Conservation (phyloP, 2,329 filamentous ascomycete genomes). For the Fusarium setosum region DNA sequence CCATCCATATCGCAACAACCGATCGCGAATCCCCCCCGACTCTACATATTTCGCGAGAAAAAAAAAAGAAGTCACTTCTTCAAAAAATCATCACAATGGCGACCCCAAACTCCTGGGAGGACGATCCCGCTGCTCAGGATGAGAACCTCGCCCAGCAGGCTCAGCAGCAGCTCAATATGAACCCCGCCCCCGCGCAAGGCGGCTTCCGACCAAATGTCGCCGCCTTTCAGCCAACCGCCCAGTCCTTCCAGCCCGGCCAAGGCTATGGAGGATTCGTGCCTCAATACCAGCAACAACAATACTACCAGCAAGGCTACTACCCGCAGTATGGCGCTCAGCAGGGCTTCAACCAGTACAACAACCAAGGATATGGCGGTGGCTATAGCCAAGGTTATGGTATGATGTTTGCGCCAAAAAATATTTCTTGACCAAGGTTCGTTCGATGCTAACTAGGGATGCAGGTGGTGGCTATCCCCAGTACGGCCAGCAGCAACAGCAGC, state of each 20-base stretch:
- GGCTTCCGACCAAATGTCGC: slow-evolving; percentile 64
- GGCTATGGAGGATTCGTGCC: slow-evolving; percentile 69
- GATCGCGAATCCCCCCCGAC: slow-evolving; percentile 29
- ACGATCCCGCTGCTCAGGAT: slow-evolving; percentile 82
- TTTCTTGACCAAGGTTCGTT: slow-evolving; percentile 4
- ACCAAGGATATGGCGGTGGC: slow-evolving; percentile 63
- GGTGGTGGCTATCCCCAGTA: slow-evolving; percentile 66
- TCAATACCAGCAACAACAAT: slow-evolving; percentile 64
- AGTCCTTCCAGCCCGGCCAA: slow-evolving; percentile 79
- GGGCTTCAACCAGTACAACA: slow-evolving; percentile 64
- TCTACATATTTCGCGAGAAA: slow-evolving; percentile 16
- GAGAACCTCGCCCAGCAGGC: slow-evolving; percentile 82
- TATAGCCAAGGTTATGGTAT: slow-evolving; percentile 60
- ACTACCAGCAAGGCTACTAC: slow-evolving; percentile 67
- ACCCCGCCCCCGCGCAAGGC: slow-evolving; percentile 60
- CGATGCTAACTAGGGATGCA: slow-evolving; percentile 41
- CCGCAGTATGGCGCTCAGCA: slow-evolving; percentile 65
- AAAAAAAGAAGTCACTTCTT: slow-evolving; percentile 13
- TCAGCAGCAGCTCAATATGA: slow-evolving; percentile 80
- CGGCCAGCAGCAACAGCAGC: slow-evolving; percentile 58
- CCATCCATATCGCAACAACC: slow-evolving; percentile 38
- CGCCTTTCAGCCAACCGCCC: slow-evolving; percentile 79
- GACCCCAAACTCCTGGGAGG: slow-evolving; percentile 95
- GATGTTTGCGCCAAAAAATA: slow-evolving; percentile 22
- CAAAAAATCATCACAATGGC: slow-evolving; percentile 70